Evolutionary conservation across 2,329 filamentous ascomycete genomes (phyloP).

Genomic region (Aureobasidium leucospermi): DNA sequence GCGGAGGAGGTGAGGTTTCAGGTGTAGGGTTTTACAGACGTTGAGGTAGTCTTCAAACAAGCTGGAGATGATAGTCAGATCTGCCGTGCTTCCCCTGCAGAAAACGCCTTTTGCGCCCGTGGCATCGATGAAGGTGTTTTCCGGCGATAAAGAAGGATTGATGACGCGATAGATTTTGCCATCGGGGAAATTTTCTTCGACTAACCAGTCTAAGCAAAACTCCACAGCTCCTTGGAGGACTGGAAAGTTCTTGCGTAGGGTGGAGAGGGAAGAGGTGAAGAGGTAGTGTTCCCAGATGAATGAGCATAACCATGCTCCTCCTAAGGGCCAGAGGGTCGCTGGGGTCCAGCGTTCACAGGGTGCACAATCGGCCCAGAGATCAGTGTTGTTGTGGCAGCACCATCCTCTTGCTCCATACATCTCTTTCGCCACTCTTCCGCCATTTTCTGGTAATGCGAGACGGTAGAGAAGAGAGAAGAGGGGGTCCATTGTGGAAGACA

Average conservation of each 20-base stretch:
- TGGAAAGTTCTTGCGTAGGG: not conserved
- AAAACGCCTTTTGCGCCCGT: not conserved
- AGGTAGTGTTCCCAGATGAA: constrained; percentile 12
- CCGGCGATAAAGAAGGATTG: not conserved
- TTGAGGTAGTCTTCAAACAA: not conserved
- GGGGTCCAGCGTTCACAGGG: constrained; percentile 23
- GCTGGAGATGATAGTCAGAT: not conserved
- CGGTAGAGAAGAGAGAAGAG: constrained; percentile 36
- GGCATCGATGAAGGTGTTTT: not conserved
- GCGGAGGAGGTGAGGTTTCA: not conserved
- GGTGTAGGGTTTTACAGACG: not conserved
- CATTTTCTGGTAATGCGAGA: constrained; percentile 21
- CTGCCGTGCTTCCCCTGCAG: not conserved
- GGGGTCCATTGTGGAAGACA: constrained; percentile 33
- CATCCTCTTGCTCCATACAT: constrained; percentile 20
- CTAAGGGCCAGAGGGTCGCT: constrained; percentile 23
- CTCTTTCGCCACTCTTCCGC: constrained; percentile 23
- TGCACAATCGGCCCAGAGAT: constrained; percentile 24
- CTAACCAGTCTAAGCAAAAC: not conserved
- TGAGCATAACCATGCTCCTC: constrained; percentile 24
- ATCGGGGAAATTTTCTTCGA: not conserved
- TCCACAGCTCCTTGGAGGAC: not conserved
- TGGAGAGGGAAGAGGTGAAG: not conserved
- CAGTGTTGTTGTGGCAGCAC: constrained; percentile 24
- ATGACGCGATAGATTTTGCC: not conserved